Percentiles rank a stretch among this genome's conserved stretches.
These are phyloP conservation scores for Gaultheria prostrata DNA, from an alignment of 148 eudicot species.

Conservation along the genomic window DNA sequence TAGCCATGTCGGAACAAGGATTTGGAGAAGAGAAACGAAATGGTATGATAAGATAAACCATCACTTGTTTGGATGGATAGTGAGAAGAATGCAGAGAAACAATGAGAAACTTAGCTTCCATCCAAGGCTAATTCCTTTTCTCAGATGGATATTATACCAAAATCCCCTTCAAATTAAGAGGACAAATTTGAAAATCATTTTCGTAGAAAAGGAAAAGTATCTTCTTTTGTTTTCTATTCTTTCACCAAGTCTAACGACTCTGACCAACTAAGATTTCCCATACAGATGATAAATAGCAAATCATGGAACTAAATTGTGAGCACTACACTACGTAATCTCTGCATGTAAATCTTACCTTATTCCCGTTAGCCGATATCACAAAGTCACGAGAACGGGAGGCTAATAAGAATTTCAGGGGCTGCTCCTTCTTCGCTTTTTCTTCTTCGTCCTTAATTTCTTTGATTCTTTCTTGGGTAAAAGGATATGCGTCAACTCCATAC, in stretches of 20 bases:
- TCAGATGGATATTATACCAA: too few relatives aligned
- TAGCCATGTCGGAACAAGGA: neutral
- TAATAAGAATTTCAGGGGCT: slow-evolving; percentile 40
- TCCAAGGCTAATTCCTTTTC: neutral
- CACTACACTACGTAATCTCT: neutral
- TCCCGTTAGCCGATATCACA: slow-evolving; percentile 39
- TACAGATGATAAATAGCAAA: neutral
- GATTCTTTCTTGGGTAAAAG: slow-evolving; percentile 19
- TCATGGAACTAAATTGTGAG: neutral
- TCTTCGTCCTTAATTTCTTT: slow-evolving; percentile 36
- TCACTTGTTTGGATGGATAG: neutral
- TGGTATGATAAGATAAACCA: neutral
- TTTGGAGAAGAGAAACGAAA: neutral
- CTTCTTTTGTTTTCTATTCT: neutral
- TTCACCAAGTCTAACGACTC: neutral
- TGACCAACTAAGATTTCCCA: too few relatives aligned
- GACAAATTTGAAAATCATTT: too few relatives aligned
- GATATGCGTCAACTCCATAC: slow-evolving; percentile 21
- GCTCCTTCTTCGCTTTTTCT: slow-evolving; percentile 37
- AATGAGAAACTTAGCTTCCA: neutral
- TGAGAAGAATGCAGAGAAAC: neutral
- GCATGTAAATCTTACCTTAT: slow-evolving; percentile 26
- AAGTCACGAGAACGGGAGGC: slow-evolving; percentile 39
- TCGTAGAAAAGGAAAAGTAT: too few relatives aligned
- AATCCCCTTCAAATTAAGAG: too few relatives aligned